A percentile compares a stretch with the other conserved stretches of the same genome.
These are phyloP conservation scores for Cryphonectria nitschkei DNA, from an alignment of 2,329 filamentous ascomycete genomes.

Conservation along the genomic window DNA sequence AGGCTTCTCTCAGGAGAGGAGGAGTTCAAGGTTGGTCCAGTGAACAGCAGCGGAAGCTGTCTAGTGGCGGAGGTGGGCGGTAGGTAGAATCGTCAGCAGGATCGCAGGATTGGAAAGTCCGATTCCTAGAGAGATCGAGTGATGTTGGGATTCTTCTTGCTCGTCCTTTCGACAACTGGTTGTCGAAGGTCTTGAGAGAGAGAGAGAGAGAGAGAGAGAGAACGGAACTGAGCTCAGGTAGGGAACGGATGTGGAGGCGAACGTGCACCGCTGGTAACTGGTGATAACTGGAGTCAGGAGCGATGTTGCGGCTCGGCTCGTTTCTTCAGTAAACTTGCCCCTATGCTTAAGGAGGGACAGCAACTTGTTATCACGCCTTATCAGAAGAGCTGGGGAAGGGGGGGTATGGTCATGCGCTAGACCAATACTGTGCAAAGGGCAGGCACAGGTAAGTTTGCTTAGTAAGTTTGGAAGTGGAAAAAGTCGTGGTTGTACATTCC, in stretches of 20 bases:
- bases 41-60: not conserved
- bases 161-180: not conserved
- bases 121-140: not conserved
- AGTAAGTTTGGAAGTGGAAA: not conserved
- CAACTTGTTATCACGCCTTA: conserved; percentile 6
- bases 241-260: not conserved
- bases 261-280: not conserved
- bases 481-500: not conserved
- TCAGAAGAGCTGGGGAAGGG: not conserved
- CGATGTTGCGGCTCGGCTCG: not conserved
- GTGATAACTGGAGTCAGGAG: not conserved
- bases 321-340: not conserved
- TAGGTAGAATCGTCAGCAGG: not conserved
- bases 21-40: not conserved
- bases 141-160: not conserved
- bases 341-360: conserved; percentile 6
- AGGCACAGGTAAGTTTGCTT: not conserved
- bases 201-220: conserved; percentile 4
- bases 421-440: not conserved
- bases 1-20: not conserved
- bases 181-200: not conserved
- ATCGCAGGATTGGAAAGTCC: not conserved
- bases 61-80: not conserved
- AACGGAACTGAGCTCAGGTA: not conserved
- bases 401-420: not conserved